Percentiles rank a stretch among this genome's conserved stretches.
phyloP scores from a whole-genome alignment of 331 rosid species.

The Erythrophleum ivorense region DNA sequence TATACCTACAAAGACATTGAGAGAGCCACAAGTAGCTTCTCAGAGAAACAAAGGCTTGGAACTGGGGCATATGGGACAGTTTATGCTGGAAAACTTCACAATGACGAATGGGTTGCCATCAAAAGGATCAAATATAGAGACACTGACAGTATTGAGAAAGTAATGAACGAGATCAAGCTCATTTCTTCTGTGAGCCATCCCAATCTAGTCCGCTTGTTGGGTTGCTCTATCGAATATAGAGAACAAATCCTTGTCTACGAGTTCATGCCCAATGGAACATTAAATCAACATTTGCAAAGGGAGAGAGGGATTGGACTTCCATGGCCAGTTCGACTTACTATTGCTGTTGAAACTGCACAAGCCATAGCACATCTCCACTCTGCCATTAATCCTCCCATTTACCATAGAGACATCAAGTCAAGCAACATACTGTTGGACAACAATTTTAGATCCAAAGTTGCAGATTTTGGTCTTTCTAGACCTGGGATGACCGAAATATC shows the following conservation, averaged over 20 bases:
- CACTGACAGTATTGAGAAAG: slow-evolving; percentile 73
- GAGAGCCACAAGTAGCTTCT: slow-evolving; percentile 83
- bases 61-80: slow-evolving; percentile 95
- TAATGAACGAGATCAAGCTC: slow-evolving; percentile 84
- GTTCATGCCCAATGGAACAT: slow-evolving; percentile 92
- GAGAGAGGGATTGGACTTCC: slow-evolving; percentile 83
- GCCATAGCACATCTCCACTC: slow-evolving; percentile 94
- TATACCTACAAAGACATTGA: slow-evolving; percentile 79
- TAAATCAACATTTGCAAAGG: slow-evolving; percentile 73
- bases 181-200: slow-evolving; percentile 82
- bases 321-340: slow-evolving; percentile 74
- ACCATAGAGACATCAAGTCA: slow-evolving; percentile 90
- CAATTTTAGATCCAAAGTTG: slow-evolving; percentile 72
- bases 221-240: slow-evolving; percentile 80
- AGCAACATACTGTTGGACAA: slow-evolving; percentile 83
- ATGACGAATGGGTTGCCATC: slow-evolving; percentile 79
- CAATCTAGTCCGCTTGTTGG: slow-evolving; percentile 78
- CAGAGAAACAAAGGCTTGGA: slow-evolving; percentile 78
- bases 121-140: slow-evolving; percentile 77
- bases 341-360: slow-evolving; percentile 83
- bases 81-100: slow-evolving; percentile 74
- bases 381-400: slow-evolving; percentile 73
- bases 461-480: slow-evolving; percentile 95
- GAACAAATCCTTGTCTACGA: slow-evolving; percentile 88
- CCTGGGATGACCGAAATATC: slow-evolving; percentile 79